phyloP scores from a whole-genome alignment of 768 basidiomycete genomes.

The Suillus placidus region DNA sequence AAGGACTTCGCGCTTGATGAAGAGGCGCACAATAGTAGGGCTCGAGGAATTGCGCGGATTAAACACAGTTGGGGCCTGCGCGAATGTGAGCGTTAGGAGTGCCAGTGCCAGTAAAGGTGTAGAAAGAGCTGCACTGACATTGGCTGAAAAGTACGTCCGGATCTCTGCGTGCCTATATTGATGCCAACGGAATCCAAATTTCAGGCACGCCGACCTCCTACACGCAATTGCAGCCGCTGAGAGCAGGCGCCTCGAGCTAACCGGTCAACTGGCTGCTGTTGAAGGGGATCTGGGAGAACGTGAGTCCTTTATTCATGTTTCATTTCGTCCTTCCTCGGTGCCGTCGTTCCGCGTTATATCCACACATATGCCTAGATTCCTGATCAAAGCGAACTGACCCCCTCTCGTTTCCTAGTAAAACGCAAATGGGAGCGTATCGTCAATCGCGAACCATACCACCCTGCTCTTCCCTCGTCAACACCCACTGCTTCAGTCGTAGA shows the following conservation, averaged over 20 bases:
- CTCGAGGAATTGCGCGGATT: neutral
- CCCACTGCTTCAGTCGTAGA: constrained; percentile 46
- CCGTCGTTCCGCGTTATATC: constrained; percentile 6
- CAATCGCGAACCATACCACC: constrained; percentile 38
- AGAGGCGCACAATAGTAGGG: neutral
- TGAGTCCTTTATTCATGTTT: constrained; percentile 33
- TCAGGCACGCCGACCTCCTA: constrained; percentile 81
- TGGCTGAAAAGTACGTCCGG: constrained; percentile 68
- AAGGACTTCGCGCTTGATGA: constrained; percentile 6
- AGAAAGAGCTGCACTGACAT: constrained; percentile 52
- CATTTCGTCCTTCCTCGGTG: neutral
- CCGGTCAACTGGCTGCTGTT: constrained; percentile 69
- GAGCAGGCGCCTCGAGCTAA: constrained; percentile 78
- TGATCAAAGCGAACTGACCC: neutral
- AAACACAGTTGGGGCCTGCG: neutral
- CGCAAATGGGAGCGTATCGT: constrained; percentile 85
- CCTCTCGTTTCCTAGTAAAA: constrained; percentile 52
- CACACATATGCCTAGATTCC: neutral
- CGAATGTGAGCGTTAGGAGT: too few relatives aligned
- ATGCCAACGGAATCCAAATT: neutral
- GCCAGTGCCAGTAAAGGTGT: neutral
- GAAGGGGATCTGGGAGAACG: constrained; percentile 72
- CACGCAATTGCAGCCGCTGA: constrained; percentile 88
- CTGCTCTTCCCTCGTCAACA: neutral
- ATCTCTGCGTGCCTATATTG: neutral